Percentiles rank a stretch among this genome's conserved stretches.
These are phyloP conservation scores for Leccinum incarnatum DNA, from an alignment of 768 basidiomycete genomes.

Conservation along the genomic window DNA sequence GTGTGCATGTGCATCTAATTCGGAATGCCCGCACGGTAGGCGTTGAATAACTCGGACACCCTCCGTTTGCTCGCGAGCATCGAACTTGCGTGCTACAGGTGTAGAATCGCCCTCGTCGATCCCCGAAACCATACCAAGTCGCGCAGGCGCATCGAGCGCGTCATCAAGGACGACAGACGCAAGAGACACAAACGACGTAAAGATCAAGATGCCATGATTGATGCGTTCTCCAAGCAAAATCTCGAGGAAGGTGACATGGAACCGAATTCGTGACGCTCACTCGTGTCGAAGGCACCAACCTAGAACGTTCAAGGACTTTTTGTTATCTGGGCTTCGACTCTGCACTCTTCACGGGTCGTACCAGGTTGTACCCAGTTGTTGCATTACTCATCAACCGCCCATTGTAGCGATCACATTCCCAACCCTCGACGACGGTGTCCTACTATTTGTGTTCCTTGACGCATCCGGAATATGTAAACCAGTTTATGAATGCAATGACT, in stretches of 20 bases:
- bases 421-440: conserved; percentile 5
- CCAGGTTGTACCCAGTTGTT: conserved; percentile 16
- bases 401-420: conserved; percentile 19
- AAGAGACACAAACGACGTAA: conserved; percentile 78
- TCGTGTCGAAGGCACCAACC: conserved; percentile 1
- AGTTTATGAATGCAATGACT: conserved; percentile 10
- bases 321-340: conserved; percentile 8
- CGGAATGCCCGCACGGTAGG: conserved; percentile 40
- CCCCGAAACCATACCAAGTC: conserved; percentile 62
- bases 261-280: conserved; percentile 23
- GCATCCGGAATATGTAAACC: conserved; percentile 5
- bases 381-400: conserved; percentile 23
- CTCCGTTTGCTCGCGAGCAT: conserved; percentile 79
- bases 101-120: conserved; percentile 64
- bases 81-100: conserved; percentile 79
- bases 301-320: conserved; percentile 12
- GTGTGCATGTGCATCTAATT: conserved; percentile 9
- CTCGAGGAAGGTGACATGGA: conserved; percentile 32
- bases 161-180: conserved; percentile 84
- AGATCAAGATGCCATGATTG: conserved; percentile 80
- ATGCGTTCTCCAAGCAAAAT: conserved; percentile 64
- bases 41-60: conserved; percentile 80
- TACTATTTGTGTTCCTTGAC: conserved; percentile 5
- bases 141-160: conserved; percentile 69
- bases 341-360: conserved; percentile 1